A percentile compares a stretch with the other conserved stretches of the same genome.
phyloP scores from a whole-genome alignment of 345 rosid species.

The Euclidium syriacum region DNA sequence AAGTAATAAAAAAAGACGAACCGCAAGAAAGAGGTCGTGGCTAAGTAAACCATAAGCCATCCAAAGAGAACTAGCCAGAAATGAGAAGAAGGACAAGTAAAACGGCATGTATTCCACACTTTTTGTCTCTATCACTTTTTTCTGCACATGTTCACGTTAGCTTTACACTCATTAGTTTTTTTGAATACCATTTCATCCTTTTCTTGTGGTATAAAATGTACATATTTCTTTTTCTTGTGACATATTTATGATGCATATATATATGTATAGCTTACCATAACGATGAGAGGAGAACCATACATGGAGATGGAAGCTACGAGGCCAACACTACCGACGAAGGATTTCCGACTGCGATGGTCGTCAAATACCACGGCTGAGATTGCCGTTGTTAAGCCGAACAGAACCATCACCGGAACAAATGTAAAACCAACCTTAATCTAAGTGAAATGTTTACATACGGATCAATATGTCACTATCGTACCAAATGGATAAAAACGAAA shows the following conservation, averaged over 20 bases:
- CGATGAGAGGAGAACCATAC: constrained; percentile 78
- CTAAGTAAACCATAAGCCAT: constrained; percentile 67
- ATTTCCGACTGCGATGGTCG: constrained; percentile 60
- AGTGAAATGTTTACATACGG: not conserved
- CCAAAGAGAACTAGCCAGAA: constrained; percentile 67
- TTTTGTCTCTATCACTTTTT: constrained; percentile 59
- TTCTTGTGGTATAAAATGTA: too few species aligned
- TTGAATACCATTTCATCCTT: too few species aligned
- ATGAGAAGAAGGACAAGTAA: constrained; percentile 73
- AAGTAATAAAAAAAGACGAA: constrained; percentile 21
- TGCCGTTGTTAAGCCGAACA: constrained; percentile 31
- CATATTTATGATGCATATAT: not conserved
- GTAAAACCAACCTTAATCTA: constrained; percentile 51
- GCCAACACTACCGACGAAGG: constrained; percentile 65
- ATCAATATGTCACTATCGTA: not conserved
- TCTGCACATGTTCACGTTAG: constrained; percentile 63
- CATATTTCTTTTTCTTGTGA: not conserved
- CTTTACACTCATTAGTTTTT: not conserved
- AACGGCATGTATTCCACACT: constrained; percentile 96
- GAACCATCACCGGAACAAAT: constrained; percentile 32
- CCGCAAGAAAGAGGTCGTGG: constrained; percentile 77
- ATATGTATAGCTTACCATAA: constrained; percentile 41
- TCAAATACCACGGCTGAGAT: constrained; percentile 48
- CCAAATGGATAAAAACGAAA: too few species aligned
- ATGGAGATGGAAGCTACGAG: constrained; percentile 54